Conservation (phyloP, 345 rosid genomes). For the Limnanthes douglasii region DNA sequence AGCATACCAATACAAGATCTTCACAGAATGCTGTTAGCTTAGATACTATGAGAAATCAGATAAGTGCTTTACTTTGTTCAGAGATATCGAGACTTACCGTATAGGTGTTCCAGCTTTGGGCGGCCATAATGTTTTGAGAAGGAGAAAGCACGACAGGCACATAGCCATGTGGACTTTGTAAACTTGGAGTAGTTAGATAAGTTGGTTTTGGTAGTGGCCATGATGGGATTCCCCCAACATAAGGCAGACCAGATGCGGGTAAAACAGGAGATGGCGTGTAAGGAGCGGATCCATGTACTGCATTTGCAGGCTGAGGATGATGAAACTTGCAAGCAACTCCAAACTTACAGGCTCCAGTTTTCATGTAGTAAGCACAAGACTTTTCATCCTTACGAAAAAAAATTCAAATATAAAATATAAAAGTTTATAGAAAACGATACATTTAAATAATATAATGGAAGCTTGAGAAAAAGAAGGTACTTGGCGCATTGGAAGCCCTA, state of each 20-base stretch:
- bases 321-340: constrained; percentile 77
- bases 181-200: constrained; percentile 24
- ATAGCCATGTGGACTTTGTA: constrained; percentile 35
- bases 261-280: constrained; percentile 26
- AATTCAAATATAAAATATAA: constrained; percentile 1
- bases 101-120: constrained; percentile 55
- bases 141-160: constrained; percentile 49
- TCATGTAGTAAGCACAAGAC: constrained; percentile 69
- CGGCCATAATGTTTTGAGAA: constrained; percentile 36
- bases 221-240: constrained; percentile 35
- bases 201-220: constrained; percentile 45
- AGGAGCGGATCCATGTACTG: constrained; percentile 25
- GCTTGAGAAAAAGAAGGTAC: constrained; percentile 12
- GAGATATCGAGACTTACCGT: constrained; percentile 27
- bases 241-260: constrained; percentile 40
- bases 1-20: not conserved
- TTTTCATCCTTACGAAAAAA: constrained; percentile 42
- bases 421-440: not conserved
- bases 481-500: constrained; percentile 75
- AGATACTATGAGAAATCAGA: constrained; percentile 1
- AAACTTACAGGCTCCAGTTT: constrained; percentile 60
- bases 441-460: not conserved
- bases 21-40: not conserved
- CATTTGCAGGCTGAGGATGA: constrained; percentile 62
- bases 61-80: not conserved